phyloP scores from a whole-genome alignment of 176 grass and related monocot species.

The Carex parvula region DNA sequence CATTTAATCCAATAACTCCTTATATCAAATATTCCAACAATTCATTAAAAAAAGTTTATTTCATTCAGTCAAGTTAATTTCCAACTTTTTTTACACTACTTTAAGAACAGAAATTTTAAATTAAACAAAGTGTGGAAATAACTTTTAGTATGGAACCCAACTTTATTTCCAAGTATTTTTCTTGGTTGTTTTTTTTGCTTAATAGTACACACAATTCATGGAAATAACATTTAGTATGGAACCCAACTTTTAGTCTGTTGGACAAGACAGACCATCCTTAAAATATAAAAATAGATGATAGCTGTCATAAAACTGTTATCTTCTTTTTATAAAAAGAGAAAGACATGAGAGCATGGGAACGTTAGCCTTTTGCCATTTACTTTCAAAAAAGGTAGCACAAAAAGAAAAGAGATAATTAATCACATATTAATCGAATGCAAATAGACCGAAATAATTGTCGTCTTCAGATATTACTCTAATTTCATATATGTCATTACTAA shows the following conservation, averaged over 20 bases:
- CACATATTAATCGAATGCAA: neutral
- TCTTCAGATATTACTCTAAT: neutral
- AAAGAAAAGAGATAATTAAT: neutral
- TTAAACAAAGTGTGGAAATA: neutral
- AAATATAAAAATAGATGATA: constrained; percentile 3
- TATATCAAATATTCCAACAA: neutral
- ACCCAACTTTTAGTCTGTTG: neutral
- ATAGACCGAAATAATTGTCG: neutral
- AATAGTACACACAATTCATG: neutral
- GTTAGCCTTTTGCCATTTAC: neutral
- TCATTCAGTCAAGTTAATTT: neutral
- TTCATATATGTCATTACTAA: neutral
- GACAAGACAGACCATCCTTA: constrained; percentile 4
- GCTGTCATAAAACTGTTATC: neutral
- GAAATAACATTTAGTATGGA: neutral
- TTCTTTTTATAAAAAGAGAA: constrained; percentile 18
- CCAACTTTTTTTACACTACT: neutral
- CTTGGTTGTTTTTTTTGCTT: neutral
- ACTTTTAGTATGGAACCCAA: too few species aligned
- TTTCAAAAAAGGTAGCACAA: neutral
- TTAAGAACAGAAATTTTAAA: neutral
- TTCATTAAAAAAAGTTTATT: neutral
- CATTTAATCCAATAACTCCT: neutral
- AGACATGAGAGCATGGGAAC: constrained; percentile 5
- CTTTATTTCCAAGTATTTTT: neutral